Evolutionary conservation across 495 filamentous ascomycete genomes (phyloP).

Genomic region (Neurospora tetraspora): DNA sequence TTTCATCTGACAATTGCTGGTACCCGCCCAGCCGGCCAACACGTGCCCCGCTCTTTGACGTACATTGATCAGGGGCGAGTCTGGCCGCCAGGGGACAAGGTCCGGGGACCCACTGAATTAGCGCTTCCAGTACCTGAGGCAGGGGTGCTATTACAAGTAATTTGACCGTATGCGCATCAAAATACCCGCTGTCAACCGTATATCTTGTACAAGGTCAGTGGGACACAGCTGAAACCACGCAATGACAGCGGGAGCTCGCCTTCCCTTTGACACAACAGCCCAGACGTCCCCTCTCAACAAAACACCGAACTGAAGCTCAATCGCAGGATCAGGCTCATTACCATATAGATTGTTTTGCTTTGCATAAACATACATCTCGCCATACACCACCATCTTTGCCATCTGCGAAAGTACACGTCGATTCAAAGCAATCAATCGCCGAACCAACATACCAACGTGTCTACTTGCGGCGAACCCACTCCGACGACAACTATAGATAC

Average conservation of each 20-base stretch:
- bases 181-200: neutral
- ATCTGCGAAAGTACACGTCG: neutral
- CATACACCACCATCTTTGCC: neutral
- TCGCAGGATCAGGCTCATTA: neutral
- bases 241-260: neutral
- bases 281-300: neutral
- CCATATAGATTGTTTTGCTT: neutral
- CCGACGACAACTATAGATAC: neutral
- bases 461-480: neutral
- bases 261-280: neutral
- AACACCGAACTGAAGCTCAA: neutral
- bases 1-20: neutral
- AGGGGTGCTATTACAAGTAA: neutral
- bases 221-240: neutral
- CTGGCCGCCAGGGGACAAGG: neutral
- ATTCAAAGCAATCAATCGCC: neutral
- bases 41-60: neutral
- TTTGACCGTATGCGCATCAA: rapidly evolving
- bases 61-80: neutral
- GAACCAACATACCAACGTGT: constrained; percentile 3
- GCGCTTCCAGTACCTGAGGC: neutral
- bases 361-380: neutral
- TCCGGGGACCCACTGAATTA: neutral
- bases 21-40: neutral
- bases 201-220: neutral